Percentiles rank a stretch among this genome's conserved stretches.
Conservation (phyloP, 345 rosid species). For the Salix udensis region DNA sequence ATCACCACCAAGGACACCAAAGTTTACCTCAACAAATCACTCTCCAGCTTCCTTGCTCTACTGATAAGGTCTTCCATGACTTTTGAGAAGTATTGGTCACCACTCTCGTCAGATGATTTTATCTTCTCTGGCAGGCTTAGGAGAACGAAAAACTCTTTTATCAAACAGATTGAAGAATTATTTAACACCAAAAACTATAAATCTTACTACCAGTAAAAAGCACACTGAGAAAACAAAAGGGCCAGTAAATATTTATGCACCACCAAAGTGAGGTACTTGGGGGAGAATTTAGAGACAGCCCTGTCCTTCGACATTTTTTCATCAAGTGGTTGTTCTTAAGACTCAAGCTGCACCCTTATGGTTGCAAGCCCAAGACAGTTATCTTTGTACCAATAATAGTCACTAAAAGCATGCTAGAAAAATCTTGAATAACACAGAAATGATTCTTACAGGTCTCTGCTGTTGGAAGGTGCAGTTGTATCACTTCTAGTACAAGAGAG, state of each 20-base stretch:
- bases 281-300: neutral
- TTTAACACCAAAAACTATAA: neutral
- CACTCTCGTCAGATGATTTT: constrained; percentile 30
- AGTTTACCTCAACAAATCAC: constrained; percentile 51
- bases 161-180: neutral
- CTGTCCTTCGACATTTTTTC: neutral
- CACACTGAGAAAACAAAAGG: neutral
- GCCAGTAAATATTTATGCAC: neutral
- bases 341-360: neutral
- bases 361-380: neutral
- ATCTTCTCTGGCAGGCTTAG: constrained; percentile 43
- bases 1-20: neutral
- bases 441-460: constrained; percentile 52
- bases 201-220: neutral
- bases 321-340: neutral
- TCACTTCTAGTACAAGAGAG: constrained; percentile 29
- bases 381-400: neutral
- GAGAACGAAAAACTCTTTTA: neutral
- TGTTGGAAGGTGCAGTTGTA: constrained; percentile 16
- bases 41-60: constrained; percentile 57
- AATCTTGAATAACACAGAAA: neutral
- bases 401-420: neutral
- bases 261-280: neutral
- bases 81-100: constrained; percentile 45
- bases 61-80: constrained; percentile 51